These are phyloP conservation scores for Corchorus capsularis DNA, from an alignment of 345 rosid genomes.

Conservation along the genomic window DNA sequence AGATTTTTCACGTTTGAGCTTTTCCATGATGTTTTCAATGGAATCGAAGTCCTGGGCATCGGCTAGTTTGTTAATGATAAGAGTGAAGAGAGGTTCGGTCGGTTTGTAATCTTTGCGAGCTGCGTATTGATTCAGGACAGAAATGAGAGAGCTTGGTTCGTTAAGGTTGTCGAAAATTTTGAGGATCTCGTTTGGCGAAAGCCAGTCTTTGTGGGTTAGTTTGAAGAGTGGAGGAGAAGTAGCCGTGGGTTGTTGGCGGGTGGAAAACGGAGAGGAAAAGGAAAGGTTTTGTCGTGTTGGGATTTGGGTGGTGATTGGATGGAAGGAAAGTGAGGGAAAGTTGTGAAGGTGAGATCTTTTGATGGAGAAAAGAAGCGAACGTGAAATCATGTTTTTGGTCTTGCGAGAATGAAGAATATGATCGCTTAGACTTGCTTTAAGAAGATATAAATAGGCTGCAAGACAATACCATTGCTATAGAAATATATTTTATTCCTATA, in stretches of 20 bases:
- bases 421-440: neutral
- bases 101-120: slow-evolving; percentile 76
- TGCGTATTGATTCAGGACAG: slow-evolving; percentile 60
- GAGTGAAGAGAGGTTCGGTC: slow-evolving; percentile 62
- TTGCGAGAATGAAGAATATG: neutral
- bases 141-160: slow-evolving; percentile 51
- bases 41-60: slow-evolving; percentile 64
- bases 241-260: neutral
- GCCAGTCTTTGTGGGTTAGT: slow-evolving; percentile 81
- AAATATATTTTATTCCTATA: neutral
- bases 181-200: slow-evolving; percentile 66
- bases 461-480: no score
- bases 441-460: no score
- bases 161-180: slow-evolving; percentile 54
- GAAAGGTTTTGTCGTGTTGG: neutral
- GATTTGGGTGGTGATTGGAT: slow-evolving; percentile 1
- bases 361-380: neutral
- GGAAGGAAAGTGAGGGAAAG: neutral
- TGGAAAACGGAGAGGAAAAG: neutral
- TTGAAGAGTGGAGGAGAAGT: slow-evolving; percentile 28
- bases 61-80: slow-evolving; percentile 57
- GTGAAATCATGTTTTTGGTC: neutral
- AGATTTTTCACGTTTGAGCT: slow-evolving; percentile 41
- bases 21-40: slow-evolving; percentile 57
- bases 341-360: neutral